Conservation (phyloP, 208 protist genomes). For the Crithidia acanthocephali region DNA sequence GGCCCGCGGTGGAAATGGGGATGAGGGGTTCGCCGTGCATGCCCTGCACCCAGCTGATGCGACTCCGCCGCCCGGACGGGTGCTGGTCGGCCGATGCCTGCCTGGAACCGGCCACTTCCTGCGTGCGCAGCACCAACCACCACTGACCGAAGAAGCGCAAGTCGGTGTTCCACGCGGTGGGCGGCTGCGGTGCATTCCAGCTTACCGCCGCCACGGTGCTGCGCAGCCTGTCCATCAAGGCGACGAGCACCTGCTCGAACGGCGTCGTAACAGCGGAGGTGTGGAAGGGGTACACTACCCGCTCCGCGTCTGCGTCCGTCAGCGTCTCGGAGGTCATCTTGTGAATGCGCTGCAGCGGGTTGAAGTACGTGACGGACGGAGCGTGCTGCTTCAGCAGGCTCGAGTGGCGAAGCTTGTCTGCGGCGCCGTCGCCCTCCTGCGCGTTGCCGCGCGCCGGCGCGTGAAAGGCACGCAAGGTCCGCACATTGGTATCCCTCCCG, state of each 20-base stretch:
- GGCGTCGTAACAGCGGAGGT: conserved; percentile 31
- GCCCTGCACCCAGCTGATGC: conserved; percentile 15
- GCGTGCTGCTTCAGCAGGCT: conserved; percentile 16
- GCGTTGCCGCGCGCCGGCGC: conserved; percentile 29
- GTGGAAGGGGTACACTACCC: conserved; percentile 47
- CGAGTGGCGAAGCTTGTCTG: background rate
- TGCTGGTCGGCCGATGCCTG: background rate
- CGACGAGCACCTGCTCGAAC: conserved; percentile 14
- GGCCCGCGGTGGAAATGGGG: conserved; percentile 4
- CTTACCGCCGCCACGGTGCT: conserved; percentile 19
- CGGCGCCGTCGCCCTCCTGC: background rate
- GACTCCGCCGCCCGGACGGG: background rate
- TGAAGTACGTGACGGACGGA: conserved; percentile 4
- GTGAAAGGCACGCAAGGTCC: conserved; percentile 36
- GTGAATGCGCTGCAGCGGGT: conserved; percentile 36
- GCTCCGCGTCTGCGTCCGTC: conserved; percentile 52
- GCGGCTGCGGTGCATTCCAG: conserved; percentile 43
- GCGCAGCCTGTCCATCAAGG: conserved; percentile 7
- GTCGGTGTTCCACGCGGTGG: conserved; percentile 58
- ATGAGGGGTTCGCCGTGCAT: conserved; percentile 12
- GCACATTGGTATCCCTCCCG: conserved; percentile 15
- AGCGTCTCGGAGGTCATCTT: conserved; percentile 43
- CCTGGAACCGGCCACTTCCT: background rate
- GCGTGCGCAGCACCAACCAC: conserved; percentile 72
- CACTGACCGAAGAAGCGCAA: conserved; percentile 70